phyloP scores from a whole-genome alignment of 352 stramenopile genomes.

The Pythium folliculosum region DNA sequence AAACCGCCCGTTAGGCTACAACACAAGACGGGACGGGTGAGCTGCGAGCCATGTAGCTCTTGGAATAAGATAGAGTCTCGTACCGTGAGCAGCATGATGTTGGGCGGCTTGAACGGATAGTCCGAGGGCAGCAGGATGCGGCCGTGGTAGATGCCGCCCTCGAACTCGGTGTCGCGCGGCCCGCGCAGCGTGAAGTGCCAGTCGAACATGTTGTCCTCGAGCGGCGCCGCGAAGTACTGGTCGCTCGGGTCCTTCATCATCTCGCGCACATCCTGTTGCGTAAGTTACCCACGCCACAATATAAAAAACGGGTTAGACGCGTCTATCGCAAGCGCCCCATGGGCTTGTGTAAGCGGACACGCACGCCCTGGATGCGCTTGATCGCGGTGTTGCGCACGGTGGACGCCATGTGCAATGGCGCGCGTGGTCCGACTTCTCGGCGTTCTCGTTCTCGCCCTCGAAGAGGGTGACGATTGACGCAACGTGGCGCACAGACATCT shows the following conservation, averaged over 20 bases:
- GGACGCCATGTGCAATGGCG: constrained; percentile 31
- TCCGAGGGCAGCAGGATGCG: constrained; percentile 94
- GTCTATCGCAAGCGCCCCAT: no score
- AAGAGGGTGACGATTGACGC: background rate
- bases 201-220: constrained; percentile 91
- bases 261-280: constrained; percentile 77
- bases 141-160: constrained; percentile 97
- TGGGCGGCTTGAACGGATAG: constrained; percentile 96
- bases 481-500: constrained; percentile 18
- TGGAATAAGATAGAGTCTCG: background rate
- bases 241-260: constrained; percentile 89
- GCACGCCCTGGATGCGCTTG: constrained; percentile 83
- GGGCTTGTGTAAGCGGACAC: no score
- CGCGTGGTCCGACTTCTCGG: background rate
- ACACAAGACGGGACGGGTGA: background rate
- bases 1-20: constrained; percentile 94
- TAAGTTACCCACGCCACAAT: background rate
- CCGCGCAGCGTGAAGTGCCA: constrained; percentile 99
- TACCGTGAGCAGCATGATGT: constrained; percentile 92
- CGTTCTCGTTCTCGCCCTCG: background rate
- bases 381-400: constrained; percentile 77
- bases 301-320: no score
- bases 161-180: constrained; percentile 95
- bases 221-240: constrained; percentile 74
- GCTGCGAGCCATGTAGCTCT: background rate